Base-by-base conservation (phyloP, 2,329 filamentous ascomycete genomes). In the Coleophoma crateriformis region DNA sequence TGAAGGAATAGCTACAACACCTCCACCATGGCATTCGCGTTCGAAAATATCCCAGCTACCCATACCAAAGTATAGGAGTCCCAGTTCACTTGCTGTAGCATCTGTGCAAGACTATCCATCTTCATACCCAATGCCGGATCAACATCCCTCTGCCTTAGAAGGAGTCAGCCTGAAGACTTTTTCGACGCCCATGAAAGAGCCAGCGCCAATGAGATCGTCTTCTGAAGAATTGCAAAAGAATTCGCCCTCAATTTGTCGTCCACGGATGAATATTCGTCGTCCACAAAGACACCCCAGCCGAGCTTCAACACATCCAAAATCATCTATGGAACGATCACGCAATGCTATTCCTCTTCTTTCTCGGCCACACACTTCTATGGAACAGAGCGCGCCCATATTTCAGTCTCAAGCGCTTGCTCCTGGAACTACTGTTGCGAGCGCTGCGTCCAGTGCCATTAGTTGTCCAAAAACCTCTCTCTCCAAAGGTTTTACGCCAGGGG, bases 401-500 rank as follows among this genome's bases (percentile, higher is more conserved):
- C 15, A 19, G 13, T 22, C 39, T 1, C 39, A 17, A 41, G 19
- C 39, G 17, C 39, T 22, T 41, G 22, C 17, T 41, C 39, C 7
- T 41, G 15, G 15, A 41, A 19, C 39, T 11, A 6, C 39, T 19
- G 19, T 12, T 12, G 22, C 22, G 22, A 22, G 15, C 11, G 15
- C 17, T 11, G 15, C 15, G 13, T 41, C 39, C 22, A 22, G 17
- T 7, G 8, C 17, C 7, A 41, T 22, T 19, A 41, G 39, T 20
- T 15, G 8, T 22, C 39, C 39, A 19, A n/a, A 13, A 20, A 19
- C 39, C 7, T 15, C 17, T 17, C 12, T 14, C 14, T 41, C 19
- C 39, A 19, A 41, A 41, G 45, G 35, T 19, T n/a, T 46, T n/a
- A 49, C 56, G 14, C 48, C 49, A 22, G 47, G 38, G 7, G 44